phyloP scores from a whole-genome alignment of 2,329 filamentous ascomycete genomes.

The Calonectria multiphialidica region DNA sequence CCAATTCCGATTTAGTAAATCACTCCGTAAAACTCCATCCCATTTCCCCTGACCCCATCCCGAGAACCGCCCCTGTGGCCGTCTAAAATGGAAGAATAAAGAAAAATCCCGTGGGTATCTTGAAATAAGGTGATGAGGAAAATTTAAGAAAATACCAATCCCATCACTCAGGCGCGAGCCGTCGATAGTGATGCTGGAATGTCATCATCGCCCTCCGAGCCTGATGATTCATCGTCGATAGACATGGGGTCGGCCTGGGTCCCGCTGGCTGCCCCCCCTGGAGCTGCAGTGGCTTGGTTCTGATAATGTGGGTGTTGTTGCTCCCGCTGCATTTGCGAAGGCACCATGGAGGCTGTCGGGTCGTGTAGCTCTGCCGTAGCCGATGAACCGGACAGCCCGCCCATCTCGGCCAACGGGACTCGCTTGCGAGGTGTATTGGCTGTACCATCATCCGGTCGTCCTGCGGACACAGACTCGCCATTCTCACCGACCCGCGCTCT shows the following conservation, averaged over 20 bases:
- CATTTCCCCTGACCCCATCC: background rate
- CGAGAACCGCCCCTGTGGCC: background rate
- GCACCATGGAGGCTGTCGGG: constrained; percentile 46
- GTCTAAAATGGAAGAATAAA: background rate
- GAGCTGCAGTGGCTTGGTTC: background rate
- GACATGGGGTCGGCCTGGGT: constrained; percentile 44
- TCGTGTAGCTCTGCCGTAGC: constrained; percentile 53
- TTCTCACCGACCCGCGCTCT: constrained; percentile 35
- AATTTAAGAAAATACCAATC: constrained; percentile 17
- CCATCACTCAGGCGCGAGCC: background rate
- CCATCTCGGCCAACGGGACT: constrained; percentile 48
- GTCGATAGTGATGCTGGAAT: constrained; percentile 39
- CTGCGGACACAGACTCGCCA: constrained; percentile 12
- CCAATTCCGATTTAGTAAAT: background rate
- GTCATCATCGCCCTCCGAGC: constrained; percentile 39
- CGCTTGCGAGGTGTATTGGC: constrained; percentile 39
- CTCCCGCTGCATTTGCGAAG: constrained; percentile 36
- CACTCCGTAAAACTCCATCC: background rate
- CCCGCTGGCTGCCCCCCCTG: constrained; percentile 1
- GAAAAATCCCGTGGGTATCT: background rate
- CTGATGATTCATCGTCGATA: constrained; percentile 38
- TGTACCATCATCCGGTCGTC: constrained; percentile 6
- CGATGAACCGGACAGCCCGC: constrained; percentile 49
- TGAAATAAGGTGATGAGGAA: background rate
- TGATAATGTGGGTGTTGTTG: background rate